phyloP scores from a whole-genome alignment of 2,329 filamentous ascomycete species.

The Phialemonium atrogriseum region DNA sequence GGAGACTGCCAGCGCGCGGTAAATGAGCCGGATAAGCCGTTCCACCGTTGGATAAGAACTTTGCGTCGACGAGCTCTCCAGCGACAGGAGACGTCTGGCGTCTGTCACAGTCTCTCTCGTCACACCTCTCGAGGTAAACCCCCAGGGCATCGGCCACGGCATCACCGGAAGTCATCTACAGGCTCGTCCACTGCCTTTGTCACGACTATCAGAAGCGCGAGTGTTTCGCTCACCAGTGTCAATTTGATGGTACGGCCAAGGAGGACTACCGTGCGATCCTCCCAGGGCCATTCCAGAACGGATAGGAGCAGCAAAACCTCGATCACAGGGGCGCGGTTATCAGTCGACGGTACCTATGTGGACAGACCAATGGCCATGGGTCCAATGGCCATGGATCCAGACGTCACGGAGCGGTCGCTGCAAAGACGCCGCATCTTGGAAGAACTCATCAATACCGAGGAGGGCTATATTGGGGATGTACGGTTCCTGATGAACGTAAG shows the following conservation, averaged over 20 bases:
- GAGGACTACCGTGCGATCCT: conserved; percentile 42
- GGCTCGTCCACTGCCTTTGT: conserved; percentile 73
- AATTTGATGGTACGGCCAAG: conserved; percentile 59
- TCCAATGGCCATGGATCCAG: conserved; percentile 58
- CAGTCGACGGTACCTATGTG: conserved; percentile 55
- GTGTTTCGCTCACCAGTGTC: conserved; percentile 64
- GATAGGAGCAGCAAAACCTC: conserved; percentile 57
- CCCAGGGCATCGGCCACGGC: conserved; percentile 10
- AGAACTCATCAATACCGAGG: conserved; percentile 79
- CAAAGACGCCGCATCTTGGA: conserved; percentile 74
- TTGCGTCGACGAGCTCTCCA: conserved; percentile 50
- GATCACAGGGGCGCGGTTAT: conserved; percentile 49
- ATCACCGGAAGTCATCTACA: conserved; percentile 54
- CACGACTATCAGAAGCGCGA: conserved; percentile 72
- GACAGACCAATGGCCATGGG: conserved; percentile 52
- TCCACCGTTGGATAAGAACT: conserved; percentile 66
- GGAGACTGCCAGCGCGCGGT: not conserved
- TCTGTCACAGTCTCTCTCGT: no score
- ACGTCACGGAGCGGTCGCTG: conserved; percentile 60
- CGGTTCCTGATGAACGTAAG: conserved; percentile 79
- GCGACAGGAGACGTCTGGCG: conserved; percentile 21
- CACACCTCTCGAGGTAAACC: not conserved
- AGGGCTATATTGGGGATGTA: conserved; percentile 80
- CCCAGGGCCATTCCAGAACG: conserved; percentile 47
- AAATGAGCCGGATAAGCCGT: conserved; percentile 33